Base-by-base conservation (phyloP, 164 flowering plant species). In the Vitis riparia region DNA sequence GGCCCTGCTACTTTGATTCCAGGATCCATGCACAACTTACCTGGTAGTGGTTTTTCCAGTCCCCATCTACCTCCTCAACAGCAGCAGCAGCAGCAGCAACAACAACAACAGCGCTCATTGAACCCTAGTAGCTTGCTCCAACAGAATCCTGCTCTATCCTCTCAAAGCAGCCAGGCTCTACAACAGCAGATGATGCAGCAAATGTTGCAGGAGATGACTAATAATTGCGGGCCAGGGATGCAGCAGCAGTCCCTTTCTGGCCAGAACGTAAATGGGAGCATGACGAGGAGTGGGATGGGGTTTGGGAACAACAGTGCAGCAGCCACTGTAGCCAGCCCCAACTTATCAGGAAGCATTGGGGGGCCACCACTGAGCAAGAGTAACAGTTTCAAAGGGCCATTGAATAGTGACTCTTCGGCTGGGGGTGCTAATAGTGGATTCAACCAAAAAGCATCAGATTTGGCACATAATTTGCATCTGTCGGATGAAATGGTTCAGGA, bases 101-200 rank as follows among this genome's bases (percentile, higher is more conserved):
- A 68, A 61, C 78, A 72, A 52, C 84, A 71, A 48, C 86, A 76
- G 61, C 82, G 81, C 10, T 62, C 81, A 6, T 50, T 75, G 51
- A 81, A 68, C 61, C 32, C 69, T 49, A 75, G 60, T 66, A 70
- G 68, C 63, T 23, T 78, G 15, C 72, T 80, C 6, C 89, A 80
- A 53, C 95, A 85, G 67, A 78, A 57, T 66, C 85, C 77, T 59
- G 64, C 71, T 12, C 88, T 74, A 56, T 17, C 75, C 23, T 71
- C 87, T 13, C 87, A 81, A 71, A 82, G 78, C 15, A 86, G 79
- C 69, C 92, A 77, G 75, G 80, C 82, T 55, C 55, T 89, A 51
- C 95, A 86, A 57, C 93, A 86, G 65, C 96, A 88, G 51, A 81
- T 89, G 88, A 80, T 95, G 67, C 98, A 95, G 76, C 98, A 90